Evolutionary conservation across 306 rosid genomes (phyloP), one percentile per base, ranked within the genome.

Genomic region (Vigna hirtella): DNA sequence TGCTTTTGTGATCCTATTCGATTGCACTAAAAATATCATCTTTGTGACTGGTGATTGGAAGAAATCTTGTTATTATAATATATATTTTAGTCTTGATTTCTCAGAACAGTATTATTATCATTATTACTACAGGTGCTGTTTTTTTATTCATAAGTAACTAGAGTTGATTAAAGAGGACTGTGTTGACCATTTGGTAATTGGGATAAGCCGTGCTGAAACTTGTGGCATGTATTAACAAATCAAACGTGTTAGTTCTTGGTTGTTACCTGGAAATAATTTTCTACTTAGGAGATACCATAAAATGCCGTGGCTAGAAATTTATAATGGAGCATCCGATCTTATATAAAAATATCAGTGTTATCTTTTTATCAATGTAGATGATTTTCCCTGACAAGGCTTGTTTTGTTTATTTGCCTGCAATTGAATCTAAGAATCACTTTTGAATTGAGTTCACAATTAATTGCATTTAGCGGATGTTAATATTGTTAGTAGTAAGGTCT

Each of bases 41-140:
- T 30, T 28, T 38, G 68, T 76, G 43, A 66, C 28, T 15, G 73
- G 34, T 67, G 50, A 56, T 62, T 77, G 50, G 26, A 77, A 77
- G 71, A 55, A 72, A 53, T 52, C 58, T 48, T 81, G 32, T 66
- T 64, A 24, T 55, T 55, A 10, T 70, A 56, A 22, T 7, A 64
- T 32, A 55, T 49, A 7, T 26, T 70, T 56, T 34, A 5, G 38
- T 4, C 38, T 34, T 15, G 36, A 38, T 67, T 72, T 76, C 26
- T 55, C 26, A 15, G 63, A 40, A 68, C 56, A 15, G 32, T 77
- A 58, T 8, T 15, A 34, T 82, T 55, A 55, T 26, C 3, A 26
- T 36, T 36, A 36, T 36, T 36, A 1, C 6, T 5, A 36, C 9
- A 36, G 2, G 6, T 36, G 9, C 2, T 6, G 7, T 7, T 36